Conservation (phyloP, 2,329 filamentous ascomycete species). For the Botryotinia globosa region DNA sequence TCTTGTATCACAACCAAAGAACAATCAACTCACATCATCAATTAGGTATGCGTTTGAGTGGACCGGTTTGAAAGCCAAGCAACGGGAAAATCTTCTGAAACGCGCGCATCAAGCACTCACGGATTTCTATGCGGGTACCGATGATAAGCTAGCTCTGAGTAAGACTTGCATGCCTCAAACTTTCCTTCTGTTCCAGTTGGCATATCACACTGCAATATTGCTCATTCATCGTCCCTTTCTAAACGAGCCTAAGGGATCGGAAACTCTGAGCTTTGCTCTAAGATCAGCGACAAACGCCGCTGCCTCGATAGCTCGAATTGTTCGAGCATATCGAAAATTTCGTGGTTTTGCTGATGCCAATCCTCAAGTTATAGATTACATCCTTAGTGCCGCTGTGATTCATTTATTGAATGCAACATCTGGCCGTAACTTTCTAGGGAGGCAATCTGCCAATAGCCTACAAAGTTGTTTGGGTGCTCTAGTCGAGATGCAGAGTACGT, state of each 20-base stretch:
- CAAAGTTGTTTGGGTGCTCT: not conserved
- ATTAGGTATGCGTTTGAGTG: constrained; percentile 5
- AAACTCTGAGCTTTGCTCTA: not conserved
- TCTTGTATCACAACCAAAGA: not conserved
- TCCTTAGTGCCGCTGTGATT: not conserved
- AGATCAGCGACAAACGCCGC: constrained; percentile 8
- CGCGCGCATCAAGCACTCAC: constrained; percentile 4
- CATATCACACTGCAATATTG: constrained; percentile 4
- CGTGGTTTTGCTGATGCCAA: not conserved
- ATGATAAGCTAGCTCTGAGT: not conserved
- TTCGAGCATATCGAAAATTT: constrained; percentile 3
- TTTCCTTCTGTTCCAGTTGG: constrained; percentile 7
- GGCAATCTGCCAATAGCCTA: constrained; percentile 4
- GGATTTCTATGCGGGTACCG: not conserved
- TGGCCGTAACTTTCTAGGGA: constrained; percentile 3
- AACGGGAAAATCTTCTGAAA: constrained; percentile 3
- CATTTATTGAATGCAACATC: constrained; percentile 5
- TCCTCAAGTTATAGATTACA: constrained; percentile 3
- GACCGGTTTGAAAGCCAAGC: not conserved
- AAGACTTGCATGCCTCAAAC: constrained; percentile 9
- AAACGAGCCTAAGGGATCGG: constrained; percentile 1
- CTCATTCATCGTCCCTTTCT: not conserved
- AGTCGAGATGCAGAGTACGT: not conserved
- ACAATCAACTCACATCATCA: not conserved
- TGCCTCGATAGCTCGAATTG: constrained; percentile 1